Base-by-base conservation (phyloP, 192 early-diverging fungal genomes). In the Coemansia sp. region DNA sequence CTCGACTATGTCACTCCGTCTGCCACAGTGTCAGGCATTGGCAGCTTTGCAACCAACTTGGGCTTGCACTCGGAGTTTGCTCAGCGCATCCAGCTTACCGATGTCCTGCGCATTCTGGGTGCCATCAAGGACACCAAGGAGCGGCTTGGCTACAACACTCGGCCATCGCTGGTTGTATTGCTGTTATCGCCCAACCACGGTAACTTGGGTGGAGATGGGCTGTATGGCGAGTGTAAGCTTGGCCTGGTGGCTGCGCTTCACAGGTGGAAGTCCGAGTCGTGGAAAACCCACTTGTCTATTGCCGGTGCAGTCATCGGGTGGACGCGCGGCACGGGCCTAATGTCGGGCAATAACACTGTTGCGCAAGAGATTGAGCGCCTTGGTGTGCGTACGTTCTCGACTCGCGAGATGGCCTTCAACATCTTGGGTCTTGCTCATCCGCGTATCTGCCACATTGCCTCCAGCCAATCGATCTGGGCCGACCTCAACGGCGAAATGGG, bases 161-260 rank as follows among this genome's bases (percentile, higher is more conserved):
- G 92, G 54, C 91, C 94, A 44, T 91, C 95, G 21, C 87, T 89
- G 48, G 90, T 91, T 24, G 81, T 98, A 14, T 76, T 98, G 35
- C 95, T 94, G 8, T 69, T 96, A 50, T 98, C 95, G 57, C 95
- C 95, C 53, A 98, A 98, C 85, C 95, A 98, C 76, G 95, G 94
- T 53, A 90, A 90, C 6, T 98, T 98, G 65, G 95, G 95, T 57
- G 80, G 74, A 46, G 91, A 98, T 62, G 95, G 95, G 71, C 85
- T 95, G 12, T 98, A 98, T 74, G 84, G 87, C 56, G 95, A 98
- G 71, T 91, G 93, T 57, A 98, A 98, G 87, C 86, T 96, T 67
- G 89, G 85, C 21, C 85, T 98, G 29, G 95, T 95, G 80, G 93
- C 94, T 33, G 78, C 95, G 60, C 79, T 98, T 62, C 89, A 90